Evolutionary conservation across 2,329 filamentous ascomycete species (phyloP), one percentile per base, ranked within the genome.

Genomic region (Incumbomyces delicatus): DNA sequence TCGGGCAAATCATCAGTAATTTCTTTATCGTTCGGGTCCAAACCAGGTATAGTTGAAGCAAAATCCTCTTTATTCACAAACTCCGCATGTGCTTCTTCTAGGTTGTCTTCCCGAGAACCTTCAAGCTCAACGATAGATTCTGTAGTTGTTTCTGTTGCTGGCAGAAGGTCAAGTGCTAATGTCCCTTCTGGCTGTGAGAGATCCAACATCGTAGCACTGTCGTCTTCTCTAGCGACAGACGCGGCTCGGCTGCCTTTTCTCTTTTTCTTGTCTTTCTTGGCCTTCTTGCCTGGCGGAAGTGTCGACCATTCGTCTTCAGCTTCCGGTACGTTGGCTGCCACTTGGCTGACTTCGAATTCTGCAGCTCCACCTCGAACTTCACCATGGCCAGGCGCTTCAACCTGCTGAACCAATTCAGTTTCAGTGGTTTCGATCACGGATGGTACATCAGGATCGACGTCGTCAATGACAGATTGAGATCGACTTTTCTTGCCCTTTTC

Each of bases 401-500:
- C n/a, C 18, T 16, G 8, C 18, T 42, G 27, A 27, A 31, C 20
- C 8, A 18, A 12, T 16, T 35, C 16, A 6, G 17, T 11, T 10
- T 17, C 40, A n/a, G 29, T 32, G 2, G 11, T 14, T 14, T 14
- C 27, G 17, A 20, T n/a, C 14, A 34, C 6, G 14, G 40, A 16
- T 7, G 40, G 20, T 12, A 4, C 29, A 7, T 16, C 27, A 32
- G 30, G 31, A 20, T 42, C 29, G 29, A 11, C 4, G 14, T 42
- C 40, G 10, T 33, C 39, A 41, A 16, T 14, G 30, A 5, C 40
- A 3, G 40, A 42, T 17, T 33, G 27, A 13, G 36, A 32, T 27
- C 33, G 36, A 16, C 36, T 46, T 17, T 51, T 46, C 33, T 50
- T 48, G 14, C 50, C 45, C 42, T 54, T 54, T 40, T 59, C 53